phyloP scores from a whole-genome alignment of 2,329 filamentous ascomycete genomes.

The Coccinonectria pachysandricola region DNA sequence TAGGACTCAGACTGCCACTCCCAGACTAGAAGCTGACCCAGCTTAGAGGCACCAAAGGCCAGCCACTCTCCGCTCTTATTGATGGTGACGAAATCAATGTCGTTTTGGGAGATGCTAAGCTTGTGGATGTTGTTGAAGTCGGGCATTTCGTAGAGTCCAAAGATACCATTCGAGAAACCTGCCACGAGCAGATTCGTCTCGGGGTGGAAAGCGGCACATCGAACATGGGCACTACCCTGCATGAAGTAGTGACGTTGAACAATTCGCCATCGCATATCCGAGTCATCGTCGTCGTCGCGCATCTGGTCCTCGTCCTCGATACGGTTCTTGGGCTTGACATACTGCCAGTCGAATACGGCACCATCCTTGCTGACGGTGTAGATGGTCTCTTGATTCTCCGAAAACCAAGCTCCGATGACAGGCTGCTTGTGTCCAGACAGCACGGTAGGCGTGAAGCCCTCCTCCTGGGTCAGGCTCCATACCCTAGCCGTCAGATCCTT shows the following conservation, averaged over 20 bases:
- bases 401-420: conserved; percentile 94
- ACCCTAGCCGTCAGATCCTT: conserved; percentile 88
- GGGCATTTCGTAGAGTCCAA: conserved; percentile 90
- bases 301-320: conserved; percentile 51
- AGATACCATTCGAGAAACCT: conserved; percentile 89
- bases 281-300: conserved; percentile 45
- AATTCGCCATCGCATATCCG: conserved; percentile 79
- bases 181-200: conserved; percentile 86
- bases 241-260: conserved; percentile 88
- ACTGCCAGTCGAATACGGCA: conserved; percentile 92
- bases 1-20: conserved; percentile 99
- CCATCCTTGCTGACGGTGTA: conserved; percentile 96
- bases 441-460: conserved; percentile 81
- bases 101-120: conserved; percentile 85
- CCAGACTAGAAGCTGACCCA: conserved; percentile 96
- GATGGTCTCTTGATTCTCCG: conserved; percentile 85
- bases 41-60: conserved; percentile 88
- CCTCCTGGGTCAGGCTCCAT: conserved; percentile 85
- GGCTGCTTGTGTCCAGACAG: conserved; percentile 84
- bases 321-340: conserved; percentile 49
- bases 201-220: conserved; percentile 83
- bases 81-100: conserved; percentile 89
- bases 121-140: conserved; percentile 94
- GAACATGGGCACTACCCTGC: conserved; percentile 77
- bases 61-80: conserved; percentile 95